phyloP scores from a whole-genome alignment of 805 yeast genomes.

The Barnettozyma pratensis region DNA sequence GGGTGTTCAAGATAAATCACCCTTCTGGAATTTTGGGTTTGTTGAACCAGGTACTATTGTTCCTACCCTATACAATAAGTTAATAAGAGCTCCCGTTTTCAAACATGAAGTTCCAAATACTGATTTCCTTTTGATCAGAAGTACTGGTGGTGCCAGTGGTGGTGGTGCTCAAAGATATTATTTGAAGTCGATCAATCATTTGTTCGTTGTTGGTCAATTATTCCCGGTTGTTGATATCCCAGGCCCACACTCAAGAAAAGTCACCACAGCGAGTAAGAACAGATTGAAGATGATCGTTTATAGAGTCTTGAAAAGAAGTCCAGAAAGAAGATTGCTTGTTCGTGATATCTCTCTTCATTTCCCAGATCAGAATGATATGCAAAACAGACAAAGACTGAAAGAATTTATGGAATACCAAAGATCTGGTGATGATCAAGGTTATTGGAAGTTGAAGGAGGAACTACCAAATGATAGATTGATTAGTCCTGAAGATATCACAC shows the following conservation, averaged over 20 bases:
- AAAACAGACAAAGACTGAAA: conserved; percentile 88
- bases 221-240: conserved; percentile 94
- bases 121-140: conserved; percentile 76
- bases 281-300: conserved; percentile 91
- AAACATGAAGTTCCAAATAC: conserved; percentile 75
- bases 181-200: conserved; percentile 60
- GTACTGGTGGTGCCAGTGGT: conserved; percentile 71
- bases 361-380: conserved; percentile 97
- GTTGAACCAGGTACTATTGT: conserved; percentile 93
- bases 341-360: conserved; percentile 87
- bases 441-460: conserved; percentile 81
- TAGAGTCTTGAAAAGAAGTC: conserved; percentile 73
- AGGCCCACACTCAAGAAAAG: conserved; percentile 95
- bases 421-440: conserved; percentile 90
- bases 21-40: conserved; percentile 97
- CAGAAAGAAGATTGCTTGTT: conserved; percentile 70
- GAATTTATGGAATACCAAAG: conserved; percentile 98
- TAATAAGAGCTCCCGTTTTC: conserved; percentile 89
- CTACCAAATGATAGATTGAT: conserved; percentile 78
- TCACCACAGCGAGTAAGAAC: conserved; percentile 87
- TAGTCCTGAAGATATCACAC: conserved; percentile 83
- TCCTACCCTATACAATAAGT: conserved; percentile 88
- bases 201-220: conserved; percentile 87
- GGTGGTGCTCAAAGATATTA: conserved; percentile 64
- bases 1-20: conserved; percentile 94